Evolutionary conservation across 768 basidiomycete genomes (phyloP), one percentile per base, ranked within the genome.

Genomic region (Phaeolepiota aurea): DNA sequence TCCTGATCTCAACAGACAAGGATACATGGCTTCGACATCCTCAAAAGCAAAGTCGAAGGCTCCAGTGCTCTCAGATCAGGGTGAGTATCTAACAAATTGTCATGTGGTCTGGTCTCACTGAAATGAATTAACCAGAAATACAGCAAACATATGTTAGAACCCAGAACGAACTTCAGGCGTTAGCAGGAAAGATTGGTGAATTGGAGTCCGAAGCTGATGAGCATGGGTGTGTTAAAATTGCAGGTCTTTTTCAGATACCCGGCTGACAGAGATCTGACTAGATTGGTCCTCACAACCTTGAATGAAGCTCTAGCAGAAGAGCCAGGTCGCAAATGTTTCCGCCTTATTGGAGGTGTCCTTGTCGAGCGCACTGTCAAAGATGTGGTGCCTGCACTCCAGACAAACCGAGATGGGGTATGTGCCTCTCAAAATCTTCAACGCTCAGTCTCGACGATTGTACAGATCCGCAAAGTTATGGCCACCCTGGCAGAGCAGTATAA

Each of bases 341-440:
- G 94, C 40, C 71, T 98, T 49, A 86, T 99, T 48, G 96, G 96
- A 3, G 94, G 94, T 20, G 83, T 96, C 4, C 74, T 99, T 12
- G 94, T 98, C 20, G 92, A 98, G 58, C 75, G 93, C 35, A 97
- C 93, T 2, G 96, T 98, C 34, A 82, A 85, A 56, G 94, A 98
- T 49, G 89, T 98, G 37, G 81, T 87, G 25, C 94, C 96, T 25
- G 80, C 85, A 20, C 64, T 99, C 32, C 77, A 87, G 59, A 88
- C 82, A n/a, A 97, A 92, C 53, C 71, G 77, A 38, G 83, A 91
- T 54, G 88, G 89, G 44, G 91, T 93, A 54, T 48, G 83, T 66
- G 3, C 15, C 28, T 32, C 15, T 11, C 13, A 20, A 16, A 48
- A 25, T 28, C 3, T 20, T n/a, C 31, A n/a, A 22, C 41, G 23